Evolutionary conservation across 2,329 filamentous ascomycete species (phyloP).

Genomic region (Pyrenophora teres): DNA sequence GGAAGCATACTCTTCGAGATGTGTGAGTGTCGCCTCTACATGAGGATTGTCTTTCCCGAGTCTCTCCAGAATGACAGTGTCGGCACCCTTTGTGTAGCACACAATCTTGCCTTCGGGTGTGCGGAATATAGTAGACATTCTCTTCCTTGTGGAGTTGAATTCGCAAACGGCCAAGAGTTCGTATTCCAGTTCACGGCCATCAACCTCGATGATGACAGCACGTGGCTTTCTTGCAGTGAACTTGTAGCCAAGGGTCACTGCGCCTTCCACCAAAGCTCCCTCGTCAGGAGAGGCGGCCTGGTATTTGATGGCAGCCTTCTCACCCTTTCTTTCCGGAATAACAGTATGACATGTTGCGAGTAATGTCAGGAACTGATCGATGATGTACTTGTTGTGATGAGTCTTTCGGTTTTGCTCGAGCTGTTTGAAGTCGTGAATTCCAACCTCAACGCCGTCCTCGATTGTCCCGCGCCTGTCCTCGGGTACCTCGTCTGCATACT

Average conservation of each 20-base stretch:
- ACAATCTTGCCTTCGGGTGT: conserved; percentile 95
- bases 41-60: conserved; percentile 78
- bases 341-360: conserved; percentile 94
- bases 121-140: conserved; percentile 97
- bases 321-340: conserved; percentile 85
- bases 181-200: conserved; percentile 74
- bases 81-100: conserved; percentile 93
- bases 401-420: conserved; percentile 71
- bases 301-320: conserved; percentile 88
- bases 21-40: conserved; percentile 86
- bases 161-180: conserved; percentile 96
- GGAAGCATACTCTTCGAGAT: conserved; percentile 97
- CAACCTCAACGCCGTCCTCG: conserved; percentile 77
- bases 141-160: conserved; percentile 96
- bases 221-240: conserved; percentile 90
- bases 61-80: conserved; percentile 95
- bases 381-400: conserved; percentile 63
- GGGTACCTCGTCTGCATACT: conserved; percentile 89
- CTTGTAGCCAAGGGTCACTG: conserved; percentile 80
- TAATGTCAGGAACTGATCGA: conserved; percentile 84
- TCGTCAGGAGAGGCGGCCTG: conserved; percentile 98
- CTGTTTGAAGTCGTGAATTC: conserved; percentile 82
- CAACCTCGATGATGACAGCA: conserved; percentile 80
- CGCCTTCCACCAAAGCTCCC: conserved; percentile 93
- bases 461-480: conserved; percentile 83